Percentiles rank a stretch among this genome's conserved stretches.
phyloP scores from a whole-genome alignment of 441 rosid genomes.

The Arabidopsis hybrid region DNA sequence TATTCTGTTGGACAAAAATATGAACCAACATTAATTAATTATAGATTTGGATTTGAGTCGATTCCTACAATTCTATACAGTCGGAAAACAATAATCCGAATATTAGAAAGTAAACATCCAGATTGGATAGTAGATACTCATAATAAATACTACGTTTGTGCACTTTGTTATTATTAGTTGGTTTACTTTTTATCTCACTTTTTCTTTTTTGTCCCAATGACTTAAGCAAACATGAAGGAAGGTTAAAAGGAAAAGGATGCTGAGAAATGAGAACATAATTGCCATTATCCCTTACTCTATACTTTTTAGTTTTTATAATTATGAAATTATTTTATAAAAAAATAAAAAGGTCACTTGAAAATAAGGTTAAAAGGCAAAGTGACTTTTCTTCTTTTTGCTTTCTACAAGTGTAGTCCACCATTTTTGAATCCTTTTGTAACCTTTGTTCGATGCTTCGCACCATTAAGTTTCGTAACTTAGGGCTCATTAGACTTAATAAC shows the following conservation, averaged over 20 bases:
- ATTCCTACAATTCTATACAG: background rate
- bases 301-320: constrained; percentile 15
- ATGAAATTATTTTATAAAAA: background rate
- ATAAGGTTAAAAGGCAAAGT: constrained; percentile 41
- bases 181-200: constrained; percentile 19
- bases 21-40: background rate
- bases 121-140: constrained; percentile 34
- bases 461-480: constrained; percentile 25
- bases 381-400: constrained; percentile 20
- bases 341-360: constrained; percentile 19
- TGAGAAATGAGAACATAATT: constrained; percentile 33
- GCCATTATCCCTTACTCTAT: constrained; percentile 22
- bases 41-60: background rate
- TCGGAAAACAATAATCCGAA: constrained; percentile 7
- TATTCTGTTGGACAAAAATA: background rate
- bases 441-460: constrained; percentile 30
- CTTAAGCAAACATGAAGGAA: constrained; percentile 38
- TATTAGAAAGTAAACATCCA: background rate
- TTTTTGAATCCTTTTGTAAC: constrained; percentile 7
- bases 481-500: constrained; percentile 12
- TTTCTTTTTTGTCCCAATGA: constrained; percentile 30
- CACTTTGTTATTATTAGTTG: constrained; percentile 29
- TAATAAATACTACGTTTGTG: constrained; percentile 21
- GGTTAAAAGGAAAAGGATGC: constrained; percentile 17
- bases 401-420: constrained; percentile 36